Evolutionary conservation across 306 rosid species (phyloP).

Genomic region (Carpinus fangiana): DNA sequence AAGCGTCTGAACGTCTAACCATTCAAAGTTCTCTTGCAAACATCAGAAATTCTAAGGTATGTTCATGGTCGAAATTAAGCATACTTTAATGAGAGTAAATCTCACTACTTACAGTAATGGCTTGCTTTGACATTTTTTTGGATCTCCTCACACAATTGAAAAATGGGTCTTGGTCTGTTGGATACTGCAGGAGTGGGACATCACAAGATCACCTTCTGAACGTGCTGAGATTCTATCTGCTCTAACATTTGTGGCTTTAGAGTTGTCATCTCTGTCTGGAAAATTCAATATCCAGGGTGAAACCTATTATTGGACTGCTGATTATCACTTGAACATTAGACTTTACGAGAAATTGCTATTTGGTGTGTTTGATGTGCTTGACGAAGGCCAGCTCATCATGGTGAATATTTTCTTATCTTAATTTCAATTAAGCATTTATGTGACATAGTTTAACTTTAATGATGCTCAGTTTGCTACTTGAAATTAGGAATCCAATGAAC

Average conservation of each 20-base stretch:
- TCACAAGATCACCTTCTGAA: slow-evolving; percentile 37
- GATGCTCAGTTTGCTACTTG: slow-evolving; percentile 12
- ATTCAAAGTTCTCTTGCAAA: slow-evolving; percentile 33
- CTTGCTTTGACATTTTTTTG: slow-evolving; percentile 4
- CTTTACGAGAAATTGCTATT: slow-evolving; percentile 53
- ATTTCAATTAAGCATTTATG: slow-evolving; percentile 10
- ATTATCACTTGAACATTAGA: slow-evolving; percentile 50
- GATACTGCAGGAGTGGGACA: slow-evolving; percentile 52
- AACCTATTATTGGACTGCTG: slow-evolving; percentile 50
- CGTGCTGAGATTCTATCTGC: slow-evolving; percentile 42
- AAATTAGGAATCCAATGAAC: slow-evolving; percentile 47
- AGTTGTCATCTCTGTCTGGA: slow-evolving; percentile 48
- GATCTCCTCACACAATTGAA: not conserved
- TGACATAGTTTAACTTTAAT: slow-evolving; percentile 9
- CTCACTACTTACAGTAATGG: not conserved
- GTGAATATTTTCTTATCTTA: slow-evolving; percentile 27
- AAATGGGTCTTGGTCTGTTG: slow-evolving; percentile 14
- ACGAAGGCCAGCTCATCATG: slow-evolving; percentile 49
- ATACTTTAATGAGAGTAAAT: not conserved
- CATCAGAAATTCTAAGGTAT: slow-evolving; percentile 47
- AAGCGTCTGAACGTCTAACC: slow-evolving; percentile 30
- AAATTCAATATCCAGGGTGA: slow-evolving; percentile 35
- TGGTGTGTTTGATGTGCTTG: slow-evolving; percentile 47
- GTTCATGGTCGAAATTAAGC: slow-evolving; percentile 6
- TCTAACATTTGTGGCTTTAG: slow-evolving; percentile 38